These are phyloP conservation scores for Linnemannia exigua DNA, from an alignment of 192 early-diverging fungal genomes.

Conservation along the genomic window DNA sequence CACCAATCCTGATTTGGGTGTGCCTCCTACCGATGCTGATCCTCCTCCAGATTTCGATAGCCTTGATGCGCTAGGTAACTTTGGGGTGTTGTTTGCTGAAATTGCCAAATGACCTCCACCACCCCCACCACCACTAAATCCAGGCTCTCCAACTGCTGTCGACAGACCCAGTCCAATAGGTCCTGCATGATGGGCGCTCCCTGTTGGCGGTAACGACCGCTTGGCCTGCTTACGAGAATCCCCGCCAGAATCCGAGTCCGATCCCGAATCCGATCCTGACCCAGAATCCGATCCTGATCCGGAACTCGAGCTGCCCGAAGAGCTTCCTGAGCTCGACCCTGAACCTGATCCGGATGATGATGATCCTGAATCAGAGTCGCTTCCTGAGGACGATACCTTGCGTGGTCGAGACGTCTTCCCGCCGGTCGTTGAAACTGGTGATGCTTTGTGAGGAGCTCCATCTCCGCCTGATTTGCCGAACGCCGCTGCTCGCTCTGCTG, in stretches of 20 bases:
- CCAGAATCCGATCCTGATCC: slow-evolving; percentile 45
- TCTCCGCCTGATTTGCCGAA: slow-evolving; percentile 4
- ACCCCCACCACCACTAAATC: neutral
- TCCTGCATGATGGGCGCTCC: neutral
- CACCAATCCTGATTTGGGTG: slow-evolving; percentile 31
- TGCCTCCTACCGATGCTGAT: slow-evolving; percentile 19
- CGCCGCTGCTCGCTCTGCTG: neutral
- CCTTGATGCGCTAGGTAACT: slow-evolving; percentile 4
- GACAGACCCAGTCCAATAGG: slow-evolving; percentile 45
- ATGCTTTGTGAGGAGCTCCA: neutral
- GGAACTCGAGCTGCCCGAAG: slow-evolving; percentile 35
- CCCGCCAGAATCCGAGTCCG: slow-evolving; percentile 26
- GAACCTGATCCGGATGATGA: slow-evolving; percentile 41
- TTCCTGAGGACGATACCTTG: slow-evolving; percentile 44
- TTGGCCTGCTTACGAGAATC: slow-evolving; percentile 7
- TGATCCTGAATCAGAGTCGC: slow-evolving; percentile 46
- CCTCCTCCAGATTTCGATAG: slow-evolving; percentile 14
- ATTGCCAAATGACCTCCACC: neutral
- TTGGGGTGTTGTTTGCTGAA: slow-evolving; percentile 19
- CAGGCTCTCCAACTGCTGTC: slow-evolving; percentile 26
- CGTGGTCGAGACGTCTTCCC: slow-evolving; percentile 5
- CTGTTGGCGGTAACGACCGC: neutral
- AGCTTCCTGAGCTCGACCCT: slow-evolving; percentile 45
- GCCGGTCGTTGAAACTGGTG: neutral
- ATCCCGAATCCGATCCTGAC: slow-evolving; percentile 39